phyloP scores from a whole-genome alignment of 345 rosid species.

The Eucalyptus paniculata region DNA sequence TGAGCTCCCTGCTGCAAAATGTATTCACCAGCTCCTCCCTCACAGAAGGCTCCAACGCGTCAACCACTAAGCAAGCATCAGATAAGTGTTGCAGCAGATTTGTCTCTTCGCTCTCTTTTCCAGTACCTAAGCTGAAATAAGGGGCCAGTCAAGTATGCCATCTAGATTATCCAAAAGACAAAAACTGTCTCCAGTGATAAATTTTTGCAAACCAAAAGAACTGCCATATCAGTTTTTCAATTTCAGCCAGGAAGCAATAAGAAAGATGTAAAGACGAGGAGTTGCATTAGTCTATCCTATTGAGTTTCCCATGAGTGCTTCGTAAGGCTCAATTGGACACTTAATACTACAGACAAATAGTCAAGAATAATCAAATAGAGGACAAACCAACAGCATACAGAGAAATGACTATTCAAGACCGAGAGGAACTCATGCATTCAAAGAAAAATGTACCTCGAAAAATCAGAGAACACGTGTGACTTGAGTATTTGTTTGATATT shows the following conservation, averaged over 20 bases:
- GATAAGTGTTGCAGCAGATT: constrained; percentile 84
- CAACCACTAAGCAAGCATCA: constrained; percentile 95
- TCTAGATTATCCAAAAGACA: not conserved
- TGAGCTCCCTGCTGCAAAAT: constrained; percentile 95
- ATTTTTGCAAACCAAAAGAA: not conserved
- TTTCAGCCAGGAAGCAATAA: not conserved
- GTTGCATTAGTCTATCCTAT: not conserved
- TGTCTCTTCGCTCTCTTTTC: constrained; percentile 86
- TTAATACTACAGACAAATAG: not conserved
- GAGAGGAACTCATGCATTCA: not conserved
- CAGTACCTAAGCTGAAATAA: constrained; percentile 90
- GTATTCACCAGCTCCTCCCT: constrained; percentile 97
- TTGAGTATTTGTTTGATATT: constrained; percentile 91
- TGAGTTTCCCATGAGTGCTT: not conserved
- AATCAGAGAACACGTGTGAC: constrained; percentile 94
- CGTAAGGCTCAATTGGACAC: not conserved
- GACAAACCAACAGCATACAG: not conserved
- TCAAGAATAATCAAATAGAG: not conserved
- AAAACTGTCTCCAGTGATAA: not conserved
- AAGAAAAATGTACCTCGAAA: constrained; percentile 56
- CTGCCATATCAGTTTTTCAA: not conserved
- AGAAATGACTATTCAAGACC: not conserved
- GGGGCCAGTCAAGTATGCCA: not conserved
- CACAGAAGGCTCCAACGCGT: constrained; percentile 97
- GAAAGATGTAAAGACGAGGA: not conserved